Evolutionary conservation across 352 stramenopile genomes (phyloP).

Genomic region (Stephanocyclus meneghinianus): DNA sequence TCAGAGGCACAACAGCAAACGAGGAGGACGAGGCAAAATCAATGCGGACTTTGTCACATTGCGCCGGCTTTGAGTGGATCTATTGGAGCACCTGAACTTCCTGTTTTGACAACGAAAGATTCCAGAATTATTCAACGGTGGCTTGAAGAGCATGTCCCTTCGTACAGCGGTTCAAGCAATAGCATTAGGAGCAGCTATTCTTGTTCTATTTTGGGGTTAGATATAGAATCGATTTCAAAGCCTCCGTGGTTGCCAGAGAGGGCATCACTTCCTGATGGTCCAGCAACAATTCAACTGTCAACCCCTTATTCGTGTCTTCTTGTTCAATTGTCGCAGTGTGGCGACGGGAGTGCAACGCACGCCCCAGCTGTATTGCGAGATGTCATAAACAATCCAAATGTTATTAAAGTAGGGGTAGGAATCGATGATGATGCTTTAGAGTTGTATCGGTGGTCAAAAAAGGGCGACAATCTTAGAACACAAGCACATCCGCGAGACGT

Average conservation of each 20-base stretch:
- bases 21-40: background rate
- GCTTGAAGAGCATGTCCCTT: slow-evolving; percentile 38
- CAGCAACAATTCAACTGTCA: slow-evolving; percentile 67
- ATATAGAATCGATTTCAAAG: slow-evolving; percentile 50
- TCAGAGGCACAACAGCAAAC: background rate
- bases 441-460: slow-evolving; percentile 55
- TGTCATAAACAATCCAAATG: slow-evolving; percentile 55
- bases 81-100: slow-evolving; percentile 37
- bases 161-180: background rate
- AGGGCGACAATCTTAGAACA: slow-evolving; percentile 8
- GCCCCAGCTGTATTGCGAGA: slow-evolving; percentile 45
- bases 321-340: slow-evolving; percentile 54
- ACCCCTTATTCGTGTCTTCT: slow-evolving; percentile 58
- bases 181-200: background rate
- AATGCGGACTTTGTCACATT: background rate
- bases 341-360: slow-evolving; percentile 38
- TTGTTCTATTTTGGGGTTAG: slow-evolving; percentile 47
- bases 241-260: slow-evolving; percentile 45
- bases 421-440: slow-evolving; percentile 74
- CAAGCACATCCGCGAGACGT: background rate
- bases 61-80: slow-evolving; percentile 29
- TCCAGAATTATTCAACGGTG: slow-evolving; percentile 38
- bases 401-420: slow-evolving; percentile 66
- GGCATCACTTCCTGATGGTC: slow-evolving; percentile 47
- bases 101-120: slow-evolving; percentile 46